A percentile compares a stretch with the other conserved stretches of the same genome.
phyloP scores from a whole-genome alignment of 1,139 yeast genomes.

The Taiozyma onychis region DNA sequence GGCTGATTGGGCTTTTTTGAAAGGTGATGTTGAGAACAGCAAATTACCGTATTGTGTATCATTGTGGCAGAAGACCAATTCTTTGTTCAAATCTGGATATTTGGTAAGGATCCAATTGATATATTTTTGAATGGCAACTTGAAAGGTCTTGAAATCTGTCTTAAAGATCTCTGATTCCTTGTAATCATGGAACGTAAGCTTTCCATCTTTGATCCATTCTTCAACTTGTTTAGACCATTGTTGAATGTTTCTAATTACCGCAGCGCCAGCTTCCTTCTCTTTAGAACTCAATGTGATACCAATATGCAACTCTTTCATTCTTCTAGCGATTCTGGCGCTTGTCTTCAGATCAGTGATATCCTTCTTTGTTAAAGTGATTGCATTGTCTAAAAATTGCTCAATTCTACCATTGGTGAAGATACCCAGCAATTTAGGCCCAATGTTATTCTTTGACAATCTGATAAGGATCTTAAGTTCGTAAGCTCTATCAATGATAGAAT shows the following conservation, averaged over 20 bases:
- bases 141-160: constrained; percentile 45
- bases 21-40: constrained; percentile 39
- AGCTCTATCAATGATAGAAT: constrained; percentile 79
- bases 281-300: constrained; percentile 59
- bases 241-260: constrained; percentile 61
- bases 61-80: constrained; percentile 81
- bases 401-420: constrained; percentile 88
- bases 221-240: constrained; percentile 69
- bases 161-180: constrained; percentile 42
- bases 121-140: constrained; percentile 42
- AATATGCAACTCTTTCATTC: constrained; percentile 91
- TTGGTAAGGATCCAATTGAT: constrained; percentile 55
- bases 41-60: constrained; percentile 96
- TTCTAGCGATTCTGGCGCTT: constrained; percentile 82
- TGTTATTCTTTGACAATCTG: constrained; percentile 67
- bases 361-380: constrained; percentile 63
- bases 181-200: constrained; percentile 21
- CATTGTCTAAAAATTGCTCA: constrained; percentile 84
- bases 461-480: constrained; percentile 68
- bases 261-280: constrained; percentile 54
- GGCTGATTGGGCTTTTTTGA: constrained; percentile 10
- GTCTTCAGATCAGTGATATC: constrained; percentile 73
- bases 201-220: constrained; percentile 27
- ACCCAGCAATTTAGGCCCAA: constrained; percentile 87
- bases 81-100: constrained; percentile 36